phyloP scores from a whole-genome alignment of 768 basidiomycete species.

The Fistulinella prunicolor region DNA sequence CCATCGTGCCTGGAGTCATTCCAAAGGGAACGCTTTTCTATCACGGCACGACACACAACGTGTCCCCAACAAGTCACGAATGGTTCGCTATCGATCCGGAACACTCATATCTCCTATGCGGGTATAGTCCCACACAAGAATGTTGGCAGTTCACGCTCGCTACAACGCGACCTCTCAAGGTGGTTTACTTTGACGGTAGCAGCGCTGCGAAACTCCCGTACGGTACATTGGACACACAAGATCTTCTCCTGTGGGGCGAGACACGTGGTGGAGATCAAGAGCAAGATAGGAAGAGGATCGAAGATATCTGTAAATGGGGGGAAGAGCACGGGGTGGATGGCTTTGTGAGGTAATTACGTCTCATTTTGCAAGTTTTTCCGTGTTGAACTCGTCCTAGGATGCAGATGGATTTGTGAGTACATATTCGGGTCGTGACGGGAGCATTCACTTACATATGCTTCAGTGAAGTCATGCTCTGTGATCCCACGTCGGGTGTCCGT shows the following conservation, averaged over 20 bases:
- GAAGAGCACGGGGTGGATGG: slow-evolving; percentile 31
- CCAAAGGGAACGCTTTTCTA: slow-evolving; percentile 35
- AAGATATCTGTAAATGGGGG: slow-evolving; percentile 34
- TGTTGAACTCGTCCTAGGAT: slow-evolving; percentile 33
- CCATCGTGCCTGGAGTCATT: slow-evolving; percentile 29
- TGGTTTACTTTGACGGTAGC: slow-evolving; percentile 31
- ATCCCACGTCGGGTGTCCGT: slow-evolving; percentile 26
- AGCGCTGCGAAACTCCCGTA: slow-evolving; percentile 4
- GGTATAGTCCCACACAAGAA: slow-evolving; percentile 1
- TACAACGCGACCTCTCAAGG: slow-evolving; percentile 26
- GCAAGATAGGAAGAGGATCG: slow-evolving; percentile 27
- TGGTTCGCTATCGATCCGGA: slow-evolving; percentile 35
- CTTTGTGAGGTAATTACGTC: slow-evolving; percentile 27
- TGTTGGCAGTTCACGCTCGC: slow-evolving; percentile 33
- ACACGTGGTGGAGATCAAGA: slow-evolving; percentile 12
- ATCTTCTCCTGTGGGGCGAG: slow-evolving; percentile 33
- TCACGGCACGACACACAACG: slow-evolving; percentile 21
- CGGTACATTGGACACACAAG: slow-evolving; percentile 35
- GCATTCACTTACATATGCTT: too few relatives aligned
- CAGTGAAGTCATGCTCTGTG: slow-evolving; percentile 50
- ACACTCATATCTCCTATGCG: slow-evolving; percentile 39
- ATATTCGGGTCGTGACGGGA: background rate
- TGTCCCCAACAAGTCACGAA: slow-evolving; percentile 24
- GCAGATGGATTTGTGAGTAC: slow-evolving; percentile 49
- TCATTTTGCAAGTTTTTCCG: slow-evolving; percentile 19